Conservation (phyloP, 2,329 filamentous ascomycete genomes). For the Bisporella sp. region DNA sequence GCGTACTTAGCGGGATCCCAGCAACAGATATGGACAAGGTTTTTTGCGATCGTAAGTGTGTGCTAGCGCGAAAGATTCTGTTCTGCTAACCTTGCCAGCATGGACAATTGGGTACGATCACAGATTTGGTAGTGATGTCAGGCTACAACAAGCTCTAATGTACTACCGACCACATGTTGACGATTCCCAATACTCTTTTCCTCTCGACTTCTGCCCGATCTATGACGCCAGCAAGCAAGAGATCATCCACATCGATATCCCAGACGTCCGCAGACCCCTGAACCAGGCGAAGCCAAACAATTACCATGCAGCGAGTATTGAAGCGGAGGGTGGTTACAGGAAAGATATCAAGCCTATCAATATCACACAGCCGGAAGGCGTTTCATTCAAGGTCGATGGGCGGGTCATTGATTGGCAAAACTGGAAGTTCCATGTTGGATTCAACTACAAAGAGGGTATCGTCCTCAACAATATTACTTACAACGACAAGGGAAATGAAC, state of each 20-base stretch:
- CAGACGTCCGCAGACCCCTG: constrained; percentile 66
- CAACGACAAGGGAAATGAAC: constrained; percentile 71
- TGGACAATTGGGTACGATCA: constrained; percentile 97
- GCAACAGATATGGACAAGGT: constrained; percentile 87
- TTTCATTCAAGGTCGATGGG: constrained; percentile 74
- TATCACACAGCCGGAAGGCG: constrained; percentile 82
- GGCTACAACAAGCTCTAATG: constrained; percentile 90
- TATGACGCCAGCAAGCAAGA: constrained; percentile 73
- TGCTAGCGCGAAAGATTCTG: neutral
- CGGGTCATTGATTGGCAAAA: constrained; percentile 82
- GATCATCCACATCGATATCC: constrained; percentile 54
- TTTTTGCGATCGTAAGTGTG: constrained; percentile 73
- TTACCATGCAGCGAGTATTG: constrained; percentile 68
- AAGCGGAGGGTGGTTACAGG: constrained; percentile 68
- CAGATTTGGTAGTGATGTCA: constrained; percentile 69
- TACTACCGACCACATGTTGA: constrained; percentile 85
- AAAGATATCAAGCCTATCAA: constrained; percentile 79
- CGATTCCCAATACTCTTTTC: constrained; percentile 85
- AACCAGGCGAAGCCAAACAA: constrained; percentile 68
- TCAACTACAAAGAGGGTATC: constrained; percentile 91
- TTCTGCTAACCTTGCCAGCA: constrained; percentile 36
- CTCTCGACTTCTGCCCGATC: constrained; percentile 90
- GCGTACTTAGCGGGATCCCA: constrained; percentile 72
- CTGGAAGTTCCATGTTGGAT: constrained; percentile 87
- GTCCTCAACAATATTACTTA: constrained; percentile 86